These are phyloP conservation scores for Solanum virginianum DNA, from an alignment of 257 asterid species.

Conservation along the genomic window DNA sequence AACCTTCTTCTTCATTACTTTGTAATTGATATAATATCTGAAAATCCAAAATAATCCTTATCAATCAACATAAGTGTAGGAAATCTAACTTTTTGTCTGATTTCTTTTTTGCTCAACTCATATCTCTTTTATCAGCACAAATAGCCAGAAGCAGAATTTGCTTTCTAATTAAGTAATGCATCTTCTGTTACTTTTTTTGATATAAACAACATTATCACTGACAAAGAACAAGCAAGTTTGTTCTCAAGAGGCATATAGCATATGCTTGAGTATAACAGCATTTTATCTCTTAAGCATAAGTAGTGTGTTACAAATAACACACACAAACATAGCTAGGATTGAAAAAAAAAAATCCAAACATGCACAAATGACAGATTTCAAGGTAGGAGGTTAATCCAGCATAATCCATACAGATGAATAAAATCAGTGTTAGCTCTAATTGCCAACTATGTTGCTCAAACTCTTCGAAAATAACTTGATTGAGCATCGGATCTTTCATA, in stretches of 20 bases:
- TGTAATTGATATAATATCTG: slow-evolving; percentile 96
- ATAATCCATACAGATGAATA: background rate
- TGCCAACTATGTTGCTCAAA: background rate
- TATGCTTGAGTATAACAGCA: background rate
- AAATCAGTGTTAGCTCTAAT: background rate
- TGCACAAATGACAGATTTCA: background rate
- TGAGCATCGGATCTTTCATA: background rate
- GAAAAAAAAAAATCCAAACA: background rate
- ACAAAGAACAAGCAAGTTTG: background rate
- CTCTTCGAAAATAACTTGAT: background rate
- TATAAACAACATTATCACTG: background rate
- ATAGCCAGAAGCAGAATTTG: background rate
- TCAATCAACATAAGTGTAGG: background rate
- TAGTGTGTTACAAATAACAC: background rate
- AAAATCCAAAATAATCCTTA: background rate
- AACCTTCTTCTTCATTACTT: slow-evolving; percentile 83
- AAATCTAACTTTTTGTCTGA: background rate
- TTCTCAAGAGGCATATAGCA: background rate
- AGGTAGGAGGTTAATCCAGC: background rate
- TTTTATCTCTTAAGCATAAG: background rate
- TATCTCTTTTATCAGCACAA: background rate
- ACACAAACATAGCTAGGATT: background rate
- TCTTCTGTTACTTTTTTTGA: background rate
- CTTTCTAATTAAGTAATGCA: background rate
- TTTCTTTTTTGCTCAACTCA: background rate